These are phyloP conservation scores for Botrytis tulipae DNA, from an alignment of 2,329 filamentous ascomycete species.

Conservation along the genomic window DNA sequence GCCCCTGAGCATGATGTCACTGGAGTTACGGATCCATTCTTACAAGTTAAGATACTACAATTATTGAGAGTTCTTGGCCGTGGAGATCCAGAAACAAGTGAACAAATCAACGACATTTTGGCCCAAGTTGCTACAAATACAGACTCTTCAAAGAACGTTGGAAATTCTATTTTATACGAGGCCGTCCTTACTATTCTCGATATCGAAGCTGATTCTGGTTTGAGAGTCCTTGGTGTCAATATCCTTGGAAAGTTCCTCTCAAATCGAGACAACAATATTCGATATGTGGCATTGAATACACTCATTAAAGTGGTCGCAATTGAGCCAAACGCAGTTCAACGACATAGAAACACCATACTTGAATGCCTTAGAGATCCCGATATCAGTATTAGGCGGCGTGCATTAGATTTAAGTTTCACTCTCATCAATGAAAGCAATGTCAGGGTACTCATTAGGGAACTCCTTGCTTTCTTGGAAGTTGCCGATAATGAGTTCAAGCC, in stretches of 20 bases:
- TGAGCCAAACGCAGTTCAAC: conserved; percentile 94
- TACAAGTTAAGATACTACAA: conserved; percentile 93
- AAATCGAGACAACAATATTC: conserved; percentile 99
- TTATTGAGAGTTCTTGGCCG: conserved; percentile 82
- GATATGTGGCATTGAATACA: conserved; percentile 96
- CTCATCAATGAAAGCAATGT: conserved; percentile 97
- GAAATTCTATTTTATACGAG: conserved; percentile 97
- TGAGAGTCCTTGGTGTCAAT: conserved; percentile 93
- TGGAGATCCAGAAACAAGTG: conserved; percentile 83
- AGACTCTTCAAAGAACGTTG: conserved; percentile 96
- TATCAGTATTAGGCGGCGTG: conserved; percentile 93
- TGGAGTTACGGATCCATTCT: conserved; percentile 94
- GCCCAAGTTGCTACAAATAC: conserved; percentile 98
- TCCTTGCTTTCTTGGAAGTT: conserved; percentile 92
- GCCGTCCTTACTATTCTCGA: conserved; percentile 95
- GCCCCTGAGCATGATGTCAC: conserved; percentile 97
- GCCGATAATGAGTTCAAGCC: conserved; percentile 99
- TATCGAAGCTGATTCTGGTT: conserved; percentile 93
- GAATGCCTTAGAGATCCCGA: conserved; percentile 96
- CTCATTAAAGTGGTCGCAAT: conserved; percentile 97
- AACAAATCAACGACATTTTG: conserved; percentile 97
- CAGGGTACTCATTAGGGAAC: conserved; percentile 85
- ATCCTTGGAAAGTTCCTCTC: conserved; percentile 97
- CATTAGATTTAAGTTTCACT: conserved; percentile 96
- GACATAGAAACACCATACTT: conserved; percentile 94